These are phyloP conservation scores for Oryza brachyantha DNA, from an alignment of 176 grass and related monocot genomes.

Conservation along the genomic window DNA sequence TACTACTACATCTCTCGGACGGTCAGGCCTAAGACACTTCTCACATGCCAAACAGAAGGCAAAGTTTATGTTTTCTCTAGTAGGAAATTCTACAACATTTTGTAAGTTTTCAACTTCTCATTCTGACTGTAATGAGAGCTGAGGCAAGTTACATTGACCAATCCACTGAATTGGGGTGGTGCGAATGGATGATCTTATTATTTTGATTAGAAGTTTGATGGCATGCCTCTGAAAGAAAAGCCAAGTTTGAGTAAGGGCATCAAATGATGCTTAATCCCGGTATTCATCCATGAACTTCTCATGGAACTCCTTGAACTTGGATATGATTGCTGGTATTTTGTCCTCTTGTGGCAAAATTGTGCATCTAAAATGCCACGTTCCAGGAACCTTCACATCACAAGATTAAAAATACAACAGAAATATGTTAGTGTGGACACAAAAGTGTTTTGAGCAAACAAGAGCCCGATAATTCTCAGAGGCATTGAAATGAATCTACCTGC, in stretches of 20 bases:
- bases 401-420: constrained; percentile 7
- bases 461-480: neutral
- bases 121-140: neutral
- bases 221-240: neutral
- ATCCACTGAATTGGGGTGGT: neutral
- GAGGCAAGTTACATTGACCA: neutral
- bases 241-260: neutral
- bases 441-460: neutral
- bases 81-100: neutral
- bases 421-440: neutral
- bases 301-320: constrained; percentile 69
- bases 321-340: constrained; percentile 69
- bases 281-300: constrained; percentile 73
- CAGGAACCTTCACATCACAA: constrained; percentile 44
- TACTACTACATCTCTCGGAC: constrained; percentile 24
- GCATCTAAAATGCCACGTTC: constrained; percentile 81
- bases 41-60: constrained; percentile 22
- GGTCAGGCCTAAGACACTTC: neutral
- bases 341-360: constrained; percentile 81
- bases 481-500: constrained; percentile 57
- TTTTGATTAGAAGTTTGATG: neutral
- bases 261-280: constrained; percentile 33
- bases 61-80: neutral
- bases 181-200: constrained; percentile 14
- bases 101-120: constrained; percentile 19